Base-by-base conservation (phyloP, 768 basidiomycete species). In the Suillus tomentosus region DNA sequence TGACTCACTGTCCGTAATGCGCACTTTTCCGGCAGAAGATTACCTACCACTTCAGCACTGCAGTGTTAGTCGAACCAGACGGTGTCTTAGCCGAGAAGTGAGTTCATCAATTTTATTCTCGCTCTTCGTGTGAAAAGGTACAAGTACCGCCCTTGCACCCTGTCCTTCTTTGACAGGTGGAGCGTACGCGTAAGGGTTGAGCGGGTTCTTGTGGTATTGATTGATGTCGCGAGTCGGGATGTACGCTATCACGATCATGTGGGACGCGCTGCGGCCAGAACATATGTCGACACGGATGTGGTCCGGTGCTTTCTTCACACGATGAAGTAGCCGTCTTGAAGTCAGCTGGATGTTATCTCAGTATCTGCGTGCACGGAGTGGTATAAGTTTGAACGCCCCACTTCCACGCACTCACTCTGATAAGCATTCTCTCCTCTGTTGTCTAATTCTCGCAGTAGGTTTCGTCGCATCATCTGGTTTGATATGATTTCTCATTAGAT, bases 231-330 rank as follows among this genome's bases (percentile, higher is more conserved):
- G 19, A 54, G 53, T 34, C 5, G 19, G 17, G 17, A 34, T 5
- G 10, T 19, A 37, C 36, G 10, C 8, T 37, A 34, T 34, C 27
- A 17, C 10, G 17, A 34, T 34, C 27, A 17, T 10, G 17, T 24
- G 14, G 7, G 27, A 15, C 27, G 8, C 7, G 31, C 31, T 6
- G 5, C 19, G 5, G 27, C 31, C 31, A 34, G 31, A 31, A 37
- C 31, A 31, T 6, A 53, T 19, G 27, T 31, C 15, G 9, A 17
- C 31, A 11, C 17, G 10, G 17, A 57, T 19, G 10, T 17, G 24
- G 39, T 40, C 39, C 40, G 56, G 37, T 57, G 24, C 24, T 40
- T 24, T 57, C 56, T 57, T 39, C 56, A 9, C 39, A 58, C 24
- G 39, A 58, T 6, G 56, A 40, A 40, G 24, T 40, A 27, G 31